Evolutionary conservation across 148 eudicot species (phyloP).

Genomic region (Cornus controversa): DNA sequence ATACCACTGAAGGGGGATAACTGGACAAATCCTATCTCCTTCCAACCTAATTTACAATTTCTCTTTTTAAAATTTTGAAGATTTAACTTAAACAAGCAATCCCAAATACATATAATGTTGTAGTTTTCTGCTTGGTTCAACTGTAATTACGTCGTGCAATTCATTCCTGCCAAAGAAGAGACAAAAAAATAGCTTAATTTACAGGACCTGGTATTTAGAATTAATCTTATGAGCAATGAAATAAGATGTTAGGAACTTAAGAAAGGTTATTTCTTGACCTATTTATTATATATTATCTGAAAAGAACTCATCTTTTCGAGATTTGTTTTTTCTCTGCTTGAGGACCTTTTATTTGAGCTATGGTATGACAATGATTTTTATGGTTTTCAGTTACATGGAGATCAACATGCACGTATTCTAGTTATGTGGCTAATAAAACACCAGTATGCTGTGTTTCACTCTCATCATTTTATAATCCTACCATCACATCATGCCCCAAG

Average conservation of each 20-base stretch:
- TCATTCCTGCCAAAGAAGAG: too few relatives aligned
- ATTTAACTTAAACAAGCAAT: not conserved
- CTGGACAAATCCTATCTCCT: too few relatives aligned
- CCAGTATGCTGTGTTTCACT: conserved; percentile 49
- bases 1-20: too few relatives aligned
- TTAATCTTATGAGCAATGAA: too few relatives aligned
- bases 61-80: not conserved
- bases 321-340: not conserved
- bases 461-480: conserved; percentile 45
- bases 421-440: conserved; percentile 34
- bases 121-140: too few relatives aligned
- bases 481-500: conserved; percentile 36
- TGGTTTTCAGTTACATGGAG: conserved; percentile 46
- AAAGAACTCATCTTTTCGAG: too few relatives aligned
- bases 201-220: not conserved
- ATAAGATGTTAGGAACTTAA: too few relatives aligned
- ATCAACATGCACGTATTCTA: conserved; percentile 49
- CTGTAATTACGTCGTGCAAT: too few relatives aligned
- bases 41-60: too few relatives aligned
- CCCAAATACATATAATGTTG: too few relatives aligned
- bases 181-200: too few relatives aligned
- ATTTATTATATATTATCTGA: too few relatives aligned
- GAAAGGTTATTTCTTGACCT: not conserved
- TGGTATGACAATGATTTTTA: conserved; percentile 1
- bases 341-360: not conserved